phyloP scores from a whole-genome alignment of 2,329 filamentous ascomycete genomes.

The Apiospora rasikravindrae region DNA sequence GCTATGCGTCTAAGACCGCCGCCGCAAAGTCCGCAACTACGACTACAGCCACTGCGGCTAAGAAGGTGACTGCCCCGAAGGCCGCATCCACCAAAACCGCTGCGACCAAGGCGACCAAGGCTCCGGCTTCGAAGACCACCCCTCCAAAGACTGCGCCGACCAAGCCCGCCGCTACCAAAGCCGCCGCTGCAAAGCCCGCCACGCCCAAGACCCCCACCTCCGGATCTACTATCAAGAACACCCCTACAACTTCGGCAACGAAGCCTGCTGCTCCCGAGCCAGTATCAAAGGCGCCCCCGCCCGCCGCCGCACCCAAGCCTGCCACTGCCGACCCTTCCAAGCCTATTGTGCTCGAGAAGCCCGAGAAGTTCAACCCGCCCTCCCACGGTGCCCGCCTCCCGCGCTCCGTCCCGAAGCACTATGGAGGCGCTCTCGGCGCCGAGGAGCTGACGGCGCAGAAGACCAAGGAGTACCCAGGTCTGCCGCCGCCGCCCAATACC shows the following conservation, averaged over 20 bases:
- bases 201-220: conserved; percentile 23
- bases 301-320: conserved; percentile 22
- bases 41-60: conserved; percentile 45
- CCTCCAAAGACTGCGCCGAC: conserved; percentile 26
- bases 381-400: conserved; percentile 79
- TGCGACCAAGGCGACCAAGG: conserved; percentile 40
- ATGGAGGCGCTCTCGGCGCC: conserved; percentile 73
- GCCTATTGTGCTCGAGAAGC: conserved; percentile 80
- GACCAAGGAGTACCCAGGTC: conserved; percentile 79
- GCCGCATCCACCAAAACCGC: conserved; percentile 51
- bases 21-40: conserved; percentile 24
- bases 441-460: conserved; percentile 71
- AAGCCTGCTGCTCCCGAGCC: conserved; percentile 25
- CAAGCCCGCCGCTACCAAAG: conserved; percentile 27
- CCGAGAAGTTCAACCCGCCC: conserved; percentile 87
- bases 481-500: conserved; percentile 84
- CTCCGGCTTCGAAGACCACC: conserved; percentile 26
- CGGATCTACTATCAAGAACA: conserved; percentile 13
- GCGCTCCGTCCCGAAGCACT: conserved; percentile 63
- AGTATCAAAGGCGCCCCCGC: neutral
- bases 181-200: conserved; percentile 22
- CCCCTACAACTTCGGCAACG: neutral
- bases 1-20: conserved; percentile 42
- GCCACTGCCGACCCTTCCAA: conserved; percentile 47
- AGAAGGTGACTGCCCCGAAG: conserved; percentile 49